phyloP scores from a whole-genome alignment of 192 early-diverging fungal species.

The Umbelopsis sp. region DNA sequence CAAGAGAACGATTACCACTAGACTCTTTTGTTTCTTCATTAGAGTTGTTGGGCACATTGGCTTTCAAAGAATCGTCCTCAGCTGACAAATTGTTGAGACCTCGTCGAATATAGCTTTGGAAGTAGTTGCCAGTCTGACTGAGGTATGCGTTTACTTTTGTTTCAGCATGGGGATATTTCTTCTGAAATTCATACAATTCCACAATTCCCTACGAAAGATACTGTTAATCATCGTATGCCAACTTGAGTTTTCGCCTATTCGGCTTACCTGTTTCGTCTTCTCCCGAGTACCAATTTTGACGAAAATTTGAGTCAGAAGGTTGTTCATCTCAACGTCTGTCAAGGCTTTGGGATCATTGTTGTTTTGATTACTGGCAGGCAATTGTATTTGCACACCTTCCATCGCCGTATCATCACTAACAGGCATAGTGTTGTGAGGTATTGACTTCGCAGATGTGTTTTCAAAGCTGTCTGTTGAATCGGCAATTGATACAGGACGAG shows the following conservation, averaged over 20 bases:
- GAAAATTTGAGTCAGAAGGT: slow-evolving; percentile 68
- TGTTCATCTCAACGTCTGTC: slow-evolving; percentile 66
- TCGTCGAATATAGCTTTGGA: slow-evolving; percentile 76
- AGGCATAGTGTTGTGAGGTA: slow-evolving; percentile 27
- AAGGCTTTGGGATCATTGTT: slow-evolving; percentile 11
- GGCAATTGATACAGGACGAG: slow-evolving; percentile 5
- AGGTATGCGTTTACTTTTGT: slow-evolving; percentile 62
- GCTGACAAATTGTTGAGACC: slow-evolving; percentile 62
- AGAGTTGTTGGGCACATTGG: neutral
- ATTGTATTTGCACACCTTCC: slow-evolving; percentile 31
- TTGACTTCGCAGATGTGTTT: slow-evolving; percentile 19
- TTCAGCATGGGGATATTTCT: slow-evolving; percentile 68
- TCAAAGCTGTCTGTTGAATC: neutral
- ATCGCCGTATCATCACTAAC: neutral
- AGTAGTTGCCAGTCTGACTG: slow-evolving; percentile 65
- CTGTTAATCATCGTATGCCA: neutral
- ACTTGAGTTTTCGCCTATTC: neutral
- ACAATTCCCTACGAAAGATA: slow-evolving; percentile 58
- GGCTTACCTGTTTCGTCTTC: slow-evolving; percentile 62
- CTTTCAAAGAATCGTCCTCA: slow-evolving; percentile 46
- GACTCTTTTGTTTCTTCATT: neutral
- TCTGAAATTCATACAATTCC: slow-evolving; percentile 78
- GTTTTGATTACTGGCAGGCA: neutral
- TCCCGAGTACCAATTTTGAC: slow-evolving; percentile 69
- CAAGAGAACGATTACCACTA: neutral